Conservation (phyloP, 2,329 filamentous ascomycete genomes). For the Fusarium acutatum region DNA sequence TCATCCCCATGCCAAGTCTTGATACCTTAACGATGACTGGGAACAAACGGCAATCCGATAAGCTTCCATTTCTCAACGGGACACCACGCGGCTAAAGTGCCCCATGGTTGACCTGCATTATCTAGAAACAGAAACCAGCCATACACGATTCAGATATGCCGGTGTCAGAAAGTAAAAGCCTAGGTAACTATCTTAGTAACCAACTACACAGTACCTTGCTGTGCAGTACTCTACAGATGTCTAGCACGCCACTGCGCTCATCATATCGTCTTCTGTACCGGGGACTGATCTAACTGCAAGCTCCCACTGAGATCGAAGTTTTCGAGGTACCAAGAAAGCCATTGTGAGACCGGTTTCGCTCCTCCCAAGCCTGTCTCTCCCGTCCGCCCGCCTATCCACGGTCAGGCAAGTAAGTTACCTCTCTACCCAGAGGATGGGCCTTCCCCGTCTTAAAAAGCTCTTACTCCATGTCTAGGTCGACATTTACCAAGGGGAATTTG, state of each 20-base stretch:
- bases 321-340: constrained; percentile 14
- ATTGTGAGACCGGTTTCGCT: constrained; percentile 18
- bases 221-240: background rate
- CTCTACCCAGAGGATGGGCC: background rate
- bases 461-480: constrained; percentile 14
- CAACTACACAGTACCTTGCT: background rate
- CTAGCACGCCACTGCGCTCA: constrained; percentile 32
- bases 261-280: constrained; percentile 1
- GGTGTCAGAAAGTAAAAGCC: constrained; percentile 16
- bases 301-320: background rate
- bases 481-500: constrained; percentile 16
- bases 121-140: constrained; percentile 22
- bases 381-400: background rate
- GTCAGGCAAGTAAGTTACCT: background rate
- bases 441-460: constrained; percentile 1
- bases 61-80: constrained; percentile 4
- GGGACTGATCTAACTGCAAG: background rate
- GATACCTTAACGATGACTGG: background rate
- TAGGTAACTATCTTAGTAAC: background rate
- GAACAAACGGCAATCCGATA: constrained; percentile 8
- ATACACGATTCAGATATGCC: constrained; percentile 17
- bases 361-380: constrained; percentile 5
- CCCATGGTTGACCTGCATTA: constrained; percentile 24
- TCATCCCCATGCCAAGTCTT: background rate
- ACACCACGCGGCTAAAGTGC: constrained; percentile 18